Evolutionary conservation across 73 alveolate genomes (phyloP).

Genomic region (Paramecium pentaurelia): DNA sequence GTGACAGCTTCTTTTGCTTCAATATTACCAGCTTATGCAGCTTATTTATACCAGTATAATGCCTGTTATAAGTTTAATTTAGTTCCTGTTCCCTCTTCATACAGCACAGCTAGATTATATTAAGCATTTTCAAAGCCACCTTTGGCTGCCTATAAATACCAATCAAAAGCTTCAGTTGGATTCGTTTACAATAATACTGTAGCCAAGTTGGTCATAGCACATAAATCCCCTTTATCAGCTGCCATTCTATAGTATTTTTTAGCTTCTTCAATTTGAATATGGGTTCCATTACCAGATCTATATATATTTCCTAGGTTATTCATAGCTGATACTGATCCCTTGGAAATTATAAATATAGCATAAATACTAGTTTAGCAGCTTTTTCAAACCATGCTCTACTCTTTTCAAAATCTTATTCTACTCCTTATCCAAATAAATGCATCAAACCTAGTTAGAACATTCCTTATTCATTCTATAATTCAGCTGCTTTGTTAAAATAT

Average conservation of each 20-base stretch:
- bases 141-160: slow-evolving; percentile 11
- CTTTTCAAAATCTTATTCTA: slow-evolving; percentile 21
- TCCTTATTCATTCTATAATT: slow-evolving; percentile 6
- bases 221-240: slow-evolving; percentile 34
- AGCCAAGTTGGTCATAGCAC: slow-evolving; percentile 50
- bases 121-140: slow-evolving; percentile 38
- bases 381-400: slow-evolving; percentile 17
- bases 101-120: slow-evolving; percentile 27
- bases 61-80: not conserved
- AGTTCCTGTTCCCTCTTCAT: slow-evolving; percentile 48
- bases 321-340: slow-evolving; percentile 52
- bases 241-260: not conserved
- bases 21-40: slow-evolving; percentile 29
- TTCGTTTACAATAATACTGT: not conserved
- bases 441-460: slow-evolving; percentile 39
- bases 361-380: slow-evolving; percentile 3
- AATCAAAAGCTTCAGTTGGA: slow-evolving; percentile 17
- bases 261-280: not conserved
- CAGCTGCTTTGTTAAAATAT: slow-evolving; percentile 38
- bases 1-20: slow-evolving; percentile 32
- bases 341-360: not conserved
- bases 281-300: slow-evolving; percentile 50
- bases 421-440: slow-evolving; percentile 39
- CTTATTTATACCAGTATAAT: not conserved
- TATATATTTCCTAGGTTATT: slow-evolving; percentile 27